These are phyloP conservation scores for Triglochin maritima DNA, from an alignment of 106 monocot genomes.

Conservation along the genomic window DNA sequence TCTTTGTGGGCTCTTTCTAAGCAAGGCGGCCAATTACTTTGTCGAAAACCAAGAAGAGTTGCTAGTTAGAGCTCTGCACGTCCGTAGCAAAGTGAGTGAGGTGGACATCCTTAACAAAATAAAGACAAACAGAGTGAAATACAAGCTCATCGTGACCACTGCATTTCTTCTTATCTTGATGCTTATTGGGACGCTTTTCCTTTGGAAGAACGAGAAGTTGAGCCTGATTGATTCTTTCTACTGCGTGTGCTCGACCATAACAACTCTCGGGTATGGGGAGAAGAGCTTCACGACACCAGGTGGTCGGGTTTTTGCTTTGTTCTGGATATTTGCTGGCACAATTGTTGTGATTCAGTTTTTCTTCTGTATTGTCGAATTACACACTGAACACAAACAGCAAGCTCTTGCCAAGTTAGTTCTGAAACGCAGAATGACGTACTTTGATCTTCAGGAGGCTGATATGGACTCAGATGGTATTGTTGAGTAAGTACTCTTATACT, in stretches of 20 bases:
- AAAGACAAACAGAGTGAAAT: constrained; percentile 36
- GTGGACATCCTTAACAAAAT: constrained; percentile 37
- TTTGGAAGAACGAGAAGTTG: constrained; percentile 54
- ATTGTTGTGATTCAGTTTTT: too few species aligned
- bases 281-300: constrained; percentile 97
- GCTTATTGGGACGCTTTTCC: constrained; percentile 34
- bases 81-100: constrained; percentile 23
- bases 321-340: too few species aligned
- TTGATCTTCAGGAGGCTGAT: too few species aligned
- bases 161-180: constrained; percentile 33
- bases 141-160: constrained; percentile 35
- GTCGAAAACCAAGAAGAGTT: constrained; percentile 76
- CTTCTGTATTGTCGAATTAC: too few species aligned
- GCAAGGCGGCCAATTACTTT: constrained; percentile 68
- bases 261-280: constrained; percentile 87
- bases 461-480: too few species aligned
- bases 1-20: constrained; percentile 50
- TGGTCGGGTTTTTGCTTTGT: too few species aligned
- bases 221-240: constrained; percentile 73
- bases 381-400: too few species aligned
- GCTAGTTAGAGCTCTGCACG: constrained; percentile 52
- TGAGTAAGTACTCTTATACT: too few species aligned
- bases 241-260: constrained; percentile 89
- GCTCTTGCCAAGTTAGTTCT: too few species aligned
- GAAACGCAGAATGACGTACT: too few species aligned